Evolutionary conservation across 805 yeast genomes (phyloP).

Genomic region (Lipomyces mesembrius): DNA sequence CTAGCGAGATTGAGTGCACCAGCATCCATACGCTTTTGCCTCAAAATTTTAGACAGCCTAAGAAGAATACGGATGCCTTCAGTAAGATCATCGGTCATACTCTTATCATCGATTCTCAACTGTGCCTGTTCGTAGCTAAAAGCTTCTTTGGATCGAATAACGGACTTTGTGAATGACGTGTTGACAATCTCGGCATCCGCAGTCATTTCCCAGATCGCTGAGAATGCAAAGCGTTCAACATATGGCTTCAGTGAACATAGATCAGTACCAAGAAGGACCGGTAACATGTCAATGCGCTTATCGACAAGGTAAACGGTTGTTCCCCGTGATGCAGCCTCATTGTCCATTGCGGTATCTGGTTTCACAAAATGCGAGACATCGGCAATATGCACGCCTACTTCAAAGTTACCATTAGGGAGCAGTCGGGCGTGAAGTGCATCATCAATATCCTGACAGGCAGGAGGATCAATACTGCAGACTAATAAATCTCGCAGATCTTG

Average conservation of each 20-base stretch:
- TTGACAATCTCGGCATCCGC: constrained; percentile 80
- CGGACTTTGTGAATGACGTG: constrained; percentile 80
- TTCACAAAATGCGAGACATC: constrained; percentile 98
- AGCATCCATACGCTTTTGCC: constrained; percentile 83
- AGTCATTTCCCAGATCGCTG: constrained; percentile 94
- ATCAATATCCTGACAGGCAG: constrained; percentile 97
- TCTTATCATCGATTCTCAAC: constrained; percentile 77
- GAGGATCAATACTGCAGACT: constrained; percentile 97
- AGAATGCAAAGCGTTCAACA: constrained; percentile 94
- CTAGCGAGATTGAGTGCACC: constrained; percentile 97
- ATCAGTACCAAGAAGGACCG: constrained; percentile 92
- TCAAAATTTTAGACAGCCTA: constrained; percentile 77
- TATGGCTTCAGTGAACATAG: constrained; percentile 92
- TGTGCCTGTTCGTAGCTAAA: constrained; percentile 95
- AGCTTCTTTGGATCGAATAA: constrained; percentile 89
- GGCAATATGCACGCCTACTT: constrained; percentile 98
- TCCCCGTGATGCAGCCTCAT: constrained; percentile 96
- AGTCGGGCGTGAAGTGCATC: constrained; percentile 90
- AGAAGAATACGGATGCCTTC: constrained; percentile 84
- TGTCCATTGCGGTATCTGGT: constrained; percentile 87
- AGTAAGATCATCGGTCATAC: constrained; percentile 81
- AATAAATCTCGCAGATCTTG: constrained; percentile 84
- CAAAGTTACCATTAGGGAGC: constrained; percentile 90
- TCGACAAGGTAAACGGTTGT: constrained; percentile 97
- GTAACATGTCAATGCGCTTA: constrained; percentile 98